phyloP scores from a whole-genome alignment of 1,284 basidiomycete species.

The Afroboletus lepidellus region DNA sequence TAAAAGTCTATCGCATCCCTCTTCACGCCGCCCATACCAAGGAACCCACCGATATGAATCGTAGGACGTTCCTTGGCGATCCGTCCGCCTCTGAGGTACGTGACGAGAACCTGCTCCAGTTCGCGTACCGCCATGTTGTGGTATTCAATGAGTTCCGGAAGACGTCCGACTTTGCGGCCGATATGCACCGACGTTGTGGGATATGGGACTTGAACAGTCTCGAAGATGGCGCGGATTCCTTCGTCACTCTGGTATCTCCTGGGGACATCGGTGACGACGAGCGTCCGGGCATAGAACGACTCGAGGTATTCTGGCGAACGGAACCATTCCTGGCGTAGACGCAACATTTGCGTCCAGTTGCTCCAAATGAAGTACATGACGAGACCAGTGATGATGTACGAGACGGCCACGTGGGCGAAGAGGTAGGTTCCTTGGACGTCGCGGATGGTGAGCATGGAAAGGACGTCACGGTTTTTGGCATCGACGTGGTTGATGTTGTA shows the following conservation, averaged over 20 bases:
- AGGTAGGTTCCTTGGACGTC: conserved; percentile 57
- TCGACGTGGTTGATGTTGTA: conserved; percentile 51
- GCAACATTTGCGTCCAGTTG: conserved; percentile 64
- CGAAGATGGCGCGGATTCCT: conserved; percentile 66
- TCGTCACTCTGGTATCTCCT: conserved; percentile 67
- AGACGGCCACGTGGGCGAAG: conserved; percentile 64
- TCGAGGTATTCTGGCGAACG: conserved; percentile 64
- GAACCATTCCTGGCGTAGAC: conserved; percentile 59
- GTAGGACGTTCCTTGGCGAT: conserved; percentile 68
- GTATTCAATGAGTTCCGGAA: conserved; percentile 70
- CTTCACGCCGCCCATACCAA: conserved; percentile 68
- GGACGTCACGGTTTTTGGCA: conserved; percentile 32
- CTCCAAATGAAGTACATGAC: conserved; percentile 60
- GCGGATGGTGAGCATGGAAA: conserved; percentile 68
- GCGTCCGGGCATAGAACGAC: conserved; percentile 65
- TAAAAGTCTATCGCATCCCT: conserved; percentile 76
- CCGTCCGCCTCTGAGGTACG: conserved; percentile 69
- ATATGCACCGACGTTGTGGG: conserved; percentile 75
- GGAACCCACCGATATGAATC: conserved; percentile 62
- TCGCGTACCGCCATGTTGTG: conserved; percentile 78
- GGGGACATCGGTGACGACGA: conserved; percentile 62
- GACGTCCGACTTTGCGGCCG: conserved; percentile 60
- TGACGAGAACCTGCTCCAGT: conserved; percentile 73
- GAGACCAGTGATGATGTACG: conserved; percentile 58
- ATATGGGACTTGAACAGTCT: conserved; percentile 65